Base-by-base conservation (phyloP, 2,329 filamentous ascomycete species). In the Celoporthe dispersa region DNA sequence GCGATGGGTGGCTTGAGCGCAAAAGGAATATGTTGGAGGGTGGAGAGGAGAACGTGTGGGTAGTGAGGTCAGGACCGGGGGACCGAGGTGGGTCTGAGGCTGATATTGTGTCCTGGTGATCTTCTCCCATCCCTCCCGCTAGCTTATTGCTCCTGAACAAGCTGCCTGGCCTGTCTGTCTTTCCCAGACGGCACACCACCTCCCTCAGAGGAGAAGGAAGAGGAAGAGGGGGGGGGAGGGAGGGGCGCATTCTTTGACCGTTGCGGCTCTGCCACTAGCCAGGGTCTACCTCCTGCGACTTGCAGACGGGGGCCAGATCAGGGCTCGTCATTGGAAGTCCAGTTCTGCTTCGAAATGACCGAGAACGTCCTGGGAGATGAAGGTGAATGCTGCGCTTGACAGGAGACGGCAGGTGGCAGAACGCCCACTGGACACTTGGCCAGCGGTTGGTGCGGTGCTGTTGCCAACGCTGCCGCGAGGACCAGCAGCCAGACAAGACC, bases 41-140 rank as follows among this genome's bases (percentile, higher is more conserved):
- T 64, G 48, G 33, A 41, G 31, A 67, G 51, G 28, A 48, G 33
- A 66, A 66, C 41, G 55, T 66, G 48, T 63, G 63, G 64, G 62
- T 51, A 57, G 66, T 66, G 28, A 61, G 62, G 65, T 66, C 31
- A 60, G 35, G 12, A 8, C 44, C 64, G 25, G 66, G 66, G 63
- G 55, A 16, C 55, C 25, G 51, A 37, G 39, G 66, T 65, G 69
- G 63, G 55, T 39, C 57, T 64, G 67, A 69, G 67, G 64, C 64
- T 69, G 70, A 55, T 57, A 31, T 48, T 33, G 57, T 25, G 48
- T 67, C n/a, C 63, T 67, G 28, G 41, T 11, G 25, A 44, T 63
- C 4, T 64, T 44, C 39, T 14, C n/a, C 68, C n/a, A 61, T n/a
- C 41, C 55, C 55, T 59, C 51, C 57, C 35, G 16, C 35, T 63